Base-by-base conservation (phyloP, 768 basidiomycete species). In the Wakefieldia striispora region DNA sequence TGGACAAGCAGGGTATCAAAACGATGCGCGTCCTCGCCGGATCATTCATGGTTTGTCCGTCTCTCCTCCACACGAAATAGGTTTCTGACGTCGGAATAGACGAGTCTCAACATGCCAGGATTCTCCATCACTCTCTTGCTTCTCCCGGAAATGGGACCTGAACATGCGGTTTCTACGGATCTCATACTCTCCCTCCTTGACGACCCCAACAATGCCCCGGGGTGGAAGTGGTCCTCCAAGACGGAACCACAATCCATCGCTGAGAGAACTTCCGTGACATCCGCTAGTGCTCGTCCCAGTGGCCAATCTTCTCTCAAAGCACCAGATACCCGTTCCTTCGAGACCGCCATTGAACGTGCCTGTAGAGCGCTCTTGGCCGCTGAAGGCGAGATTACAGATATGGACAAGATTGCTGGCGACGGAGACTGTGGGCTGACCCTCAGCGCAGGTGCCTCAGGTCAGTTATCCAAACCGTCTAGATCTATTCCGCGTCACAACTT, bases 401-500 rank as follows among this genome's bases (percentile, higher is more conserved):
- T 91, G 83, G 95, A 99, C 66, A 85, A 80, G 49, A 86, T 97
- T 45, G 89, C 91, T 2, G 95, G 95, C 23, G 95, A 98, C 62
- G 95, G 95, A 5, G 86, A 88, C 60, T 83, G 82, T 40, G 85
- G 85, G 0, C 64, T 84, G 39, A 86, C 83, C 0, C 75, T 86
- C 31, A 80, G 82, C 74, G 81, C 82, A 9, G 95, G 95, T 31
- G 87, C 88, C 27, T 75, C 81, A 61, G 84, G 86, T 81, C 59
- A 62, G 68, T 57, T 34, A n/a, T 36, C 11, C 13, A 33, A 6
- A 13, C 3, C 4, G 17, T 19, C 34, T 10, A 13, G 16, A 5
- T 14, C 10, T 12, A 6, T 24, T 20, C 12, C 11, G 27, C 11
- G 4, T 4, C 34, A 12, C 17, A 14, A 6, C 31, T 7, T 1